Conservation (phyloP, 2,329 filamentous ascomycete genomes). For the Exophiala sp. region DNA sequence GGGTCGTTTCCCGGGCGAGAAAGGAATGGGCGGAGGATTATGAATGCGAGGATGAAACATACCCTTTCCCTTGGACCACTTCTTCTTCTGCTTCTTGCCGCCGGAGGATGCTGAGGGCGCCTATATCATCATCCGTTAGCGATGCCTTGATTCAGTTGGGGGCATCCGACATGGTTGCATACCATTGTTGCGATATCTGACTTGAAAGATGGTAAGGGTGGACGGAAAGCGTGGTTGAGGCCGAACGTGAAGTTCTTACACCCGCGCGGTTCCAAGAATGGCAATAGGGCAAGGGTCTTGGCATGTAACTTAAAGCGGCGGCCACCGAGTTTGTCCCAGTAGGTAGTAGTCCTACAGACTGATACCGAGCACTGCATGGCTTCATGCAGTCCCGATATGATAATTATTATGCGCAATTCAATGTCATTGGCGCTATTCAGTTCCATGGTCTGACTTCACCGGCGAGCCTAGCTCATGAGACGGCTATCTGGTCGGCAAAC, state of each 20-base stretch:
- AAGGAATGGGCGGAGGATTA: background rate
- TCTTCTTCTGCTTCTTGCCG: constrained; percentile 52
- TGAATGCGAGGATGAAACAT: constrained; percentile 30
- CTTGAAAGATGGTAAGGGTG: constrained; percentile 11
- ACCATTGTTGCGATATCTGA: constrained; percentile 23
- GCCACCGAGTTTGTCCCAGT: background rate
- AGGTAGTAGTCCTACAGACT: too few species aligned
- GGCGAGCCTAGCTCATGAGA: background rate
- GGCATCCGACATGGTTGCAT: constrained; percentile 2
- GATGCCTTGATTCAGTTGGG: background rate
- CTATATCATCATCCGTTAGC: constrained; percentile 29
- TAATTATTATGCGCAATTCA: background rate
- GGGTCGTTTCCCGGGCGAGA: background rate
- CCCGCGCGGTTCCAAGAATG: constrained; percentile 3
- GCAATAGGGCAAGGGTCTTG: constrained; percentile 19
- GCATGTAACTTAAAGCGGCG: background rate
- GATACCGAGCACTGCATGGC: too few species aligned
- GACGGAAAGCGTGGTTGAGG: constrained; percentile 9
- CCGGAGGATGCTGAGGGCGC: constrained; percentile 44
- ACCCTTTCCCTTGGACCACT: constrained; percentile 55
- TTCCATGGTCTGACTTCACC: background rate
- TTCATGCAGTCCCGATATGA: too few species aligned
- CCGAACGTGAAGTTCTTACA: constrained; percentile 2
- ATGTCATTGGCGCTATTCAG: background rate
- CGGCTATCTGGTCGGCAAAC: constrained; percentile 7